Conservation (phyloP, 441 rosid genomes). For the Omphalea diandra region DNA sequence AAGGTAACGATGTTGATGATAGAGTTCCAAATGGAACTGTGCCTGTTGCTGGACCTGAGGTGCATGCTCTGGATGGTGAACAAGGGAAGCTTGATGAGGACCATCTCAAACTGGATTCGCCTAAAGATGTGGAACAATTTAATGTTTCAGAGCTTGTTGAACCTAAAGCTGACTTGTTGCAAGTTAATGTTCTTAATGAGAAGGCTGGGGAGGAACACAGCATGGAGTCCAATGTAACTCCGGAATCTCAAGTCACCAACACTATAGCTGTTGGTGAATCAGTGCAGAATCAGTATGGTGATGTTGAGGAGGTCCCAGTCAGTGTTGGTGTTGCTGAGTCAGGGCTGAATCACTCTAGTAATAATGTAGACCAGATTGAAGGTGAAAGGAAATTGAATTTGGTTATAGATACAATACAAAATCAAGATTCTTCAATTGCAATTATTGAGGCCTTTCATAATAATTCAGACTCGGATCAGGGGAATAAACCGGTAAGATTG, state of each 20-base stretch:
- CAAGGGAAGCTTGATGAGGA: neutral
- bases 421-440: neutral
- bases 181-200: neutral
- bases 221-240: neutral
- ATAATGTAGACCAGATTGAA: conserved; percentile 12
- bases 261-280: neutral
- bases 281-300: neutral
- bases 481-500: conserved; percentile 23
- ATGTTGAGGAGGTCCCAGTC: neutral
- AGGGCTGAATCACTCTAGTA: neutral
- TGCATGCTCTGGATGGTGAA: conserved; percentile 14
- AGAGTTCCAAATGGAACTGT: conserved; percentile 25
- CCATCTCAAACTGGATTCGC: neutral
- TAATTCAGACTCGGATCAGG: conserved; percentile 29
- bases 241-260: conserved; percentile 3
- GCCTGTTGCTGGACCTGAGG: conserved; percentile 27
- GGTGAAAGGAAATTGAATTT: conserved; percentile 13
- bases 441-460: neutral
- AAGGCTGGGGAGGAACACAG: conserved; percentile 9
- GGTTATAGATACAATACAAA: neutral
- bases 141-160: neutral
- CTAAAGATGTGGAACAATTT: neutral
- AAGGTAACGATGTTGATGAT: conserved; percentile 26
- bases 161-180: neutral
- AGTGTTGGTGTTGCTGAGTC: neutral